A percentile compares a stretch with the other conserved stretches of the same genome.
These are phyloP conservation scores for Homolaphlyctis polyrhiza DNA, from an alignment of 371 early-diverging fungal genomes.

Conservation along the genomic window DNA sequence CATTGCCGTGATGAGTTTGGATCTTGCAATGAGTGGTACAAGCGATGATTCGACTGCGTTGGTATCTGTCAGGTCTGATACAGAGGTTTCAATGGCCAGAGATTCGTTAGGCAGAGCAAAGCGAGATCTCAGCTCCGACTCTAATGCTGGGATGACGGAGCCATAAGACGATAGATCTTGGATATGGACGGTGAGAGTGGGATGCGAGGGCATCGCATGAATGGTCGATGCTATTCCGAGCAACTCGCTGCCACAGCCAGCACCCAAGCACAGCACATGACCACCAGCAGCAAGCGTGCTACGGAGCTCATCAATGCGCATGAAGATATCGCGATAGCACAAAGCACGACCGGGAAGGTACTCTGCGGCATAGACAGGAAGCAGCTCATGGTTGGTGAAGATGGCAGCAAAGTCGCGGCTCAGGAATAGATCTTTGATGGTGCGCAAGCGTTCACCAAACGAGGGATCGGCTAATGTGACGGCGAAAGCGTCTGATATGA, in stretches of 20 bases:
- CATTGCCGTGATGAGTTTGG: slow-evolving; percentile 78
- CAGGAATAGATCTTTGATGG: slow-evolving; percentile 75
- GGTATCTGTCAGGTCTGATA: slow-evolving; percentile 7
- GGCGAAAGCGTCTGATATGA: neutral
- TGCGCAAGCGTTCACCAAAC: slow-evolving; percentile 57
- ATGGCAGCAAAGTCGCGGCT: slow-evolving; percentile 79
- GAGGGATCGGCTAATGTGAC: slow-evolving; percentile 28
- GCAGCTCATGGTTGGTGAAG: slow-evolving; percentile 64
- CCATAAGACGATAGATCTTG: slow-evolving; percentile 31
- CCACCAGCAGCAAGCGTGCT: slow-evolving; percentile 45
- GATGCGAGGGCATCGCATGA: slow-evolving; percentile 15
- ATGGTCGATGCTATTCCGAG: slow-evolving; percentile 75
- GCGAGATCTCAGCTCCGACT: slow-evolving; percentile 2
- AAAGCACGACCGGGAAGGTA: slow-evolving; percentile 83
- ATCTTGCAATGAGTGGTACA: slow-evolving; percentile 26
- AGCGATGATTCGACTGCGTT: neutral
- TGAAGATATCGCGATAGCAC: slow-evolving; percentile 76
- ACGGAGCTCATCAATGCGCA: slow-evolving; percentile 45
- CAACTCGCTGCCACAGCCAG: slow-evolving; percentile 85
- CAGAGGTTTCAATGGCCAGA: slow-evolving; percentile 1
- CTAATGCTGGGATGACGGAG: slow-evolving; percentile 5
- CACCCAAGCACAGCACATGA: slow-evolving; percentile 60
- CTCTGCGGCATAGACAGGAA: slow-evolving; percentile 78
- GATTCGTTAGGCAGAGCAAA: neutral
- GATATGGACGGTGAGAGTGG: slow-evolving; percentile 13